phyloP scores from a whole-genome alignment of 1,284 basidiomycete genomes.

The Trichosporon faecale region DNA sequence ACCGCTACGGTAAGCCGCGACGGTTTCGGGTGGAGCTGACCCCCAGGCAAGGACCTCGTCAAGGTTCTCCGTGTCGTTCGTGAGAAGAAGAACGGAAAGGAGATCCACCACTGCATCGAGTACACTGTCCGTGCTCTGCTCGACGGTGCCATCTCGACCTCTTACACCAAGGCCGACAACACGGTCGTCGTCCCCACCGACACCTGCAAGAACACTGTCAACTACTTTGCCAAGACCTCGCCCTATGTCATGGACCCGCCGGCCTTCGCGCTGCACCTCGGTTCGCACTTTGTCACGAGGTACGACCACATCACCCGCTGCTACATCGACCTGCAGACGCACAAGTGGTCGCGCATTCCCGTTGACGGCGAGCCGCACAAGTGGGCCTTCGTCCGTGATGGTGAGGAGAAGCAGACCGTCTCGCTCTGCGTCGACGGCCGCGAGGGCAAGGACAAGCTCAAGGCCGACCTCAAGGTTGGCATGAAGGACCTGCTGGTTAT shows the following conservation, averaged over 20 bases:
- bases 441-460: slow-evolving; percentile 56
- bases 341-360: slow-evolving; percentile 80
- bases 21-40: slow-evolving; percentile 13
- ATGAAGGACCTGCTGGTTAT: slow-evolving; percentile 78
- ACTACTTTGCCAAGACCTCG: slow-evolving; percentile 82
- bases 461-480: slow-evolving; percentile 65
- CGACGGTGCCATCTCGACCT: slow-evolving; percentile 72
- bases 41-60: slow-evolving; percentile 74
- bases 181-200: slow-evolving; percentile 80
- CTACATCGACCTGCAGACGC: slow-evolving; percentile 71
- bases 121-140: slow-evolving; percentile 59
- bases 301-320: slow-evolving; percentile 76
- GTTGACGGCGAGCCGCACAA: slow-evolving; percentile 61
- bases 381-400: slow-evolving; percentile 82
- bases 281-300: slow-evolving; percentile 74
- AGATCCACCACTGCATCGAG: slow-evolving; percentile 52
- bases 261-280: slow-evolving; percentile 81
- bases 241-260: slow-evolving; percentile 78
- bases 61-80: slow-evolving; percentile 81
- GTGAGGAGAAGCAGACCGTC: slow-evolving; percentile 78
- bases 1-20: slow-evolving; percentile 40
- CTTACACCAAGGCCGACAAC: slow-evolving; percentile 81
- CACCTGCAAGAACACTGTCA: slow-evolving; percentile 88
- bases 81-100: slow-evolving; percentile 61
- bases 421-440: slow-evolving; percentile 67